Base-by-base conservation (phyloP, 495 filamentous ascomycete genomes). In the Cercophora newfieldiana region DNA sequence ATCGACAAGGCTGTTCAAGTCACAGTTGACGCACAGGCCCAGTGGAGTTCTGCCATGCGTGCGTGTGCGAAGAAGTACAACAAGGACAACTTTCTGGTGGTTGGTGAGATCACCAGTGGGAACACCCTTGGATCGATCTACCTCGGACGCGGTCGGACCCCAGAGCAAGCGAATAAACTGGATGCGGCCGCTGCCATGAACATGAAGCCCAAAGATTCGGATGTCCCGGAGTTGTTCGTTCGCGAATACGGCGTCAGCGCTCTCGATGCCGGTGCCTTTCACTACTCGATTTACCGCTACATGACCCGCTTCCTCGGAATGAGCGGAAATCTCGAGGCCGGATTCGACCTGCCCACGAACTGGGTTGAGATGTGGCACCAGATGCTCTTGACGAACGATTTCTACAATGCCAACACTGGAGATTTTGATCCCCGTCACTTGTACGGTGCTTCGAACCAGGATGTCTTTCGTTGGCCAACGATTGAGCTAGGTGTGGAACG, bases 381-480 rank as follows among this genome's bases (percentile, higher is more conserved):
- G 25, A 86, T 90, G 73, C 65, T 90, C 4, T 72, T 82, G 55
- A 87, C 85, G 12, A 90, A 90, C 62, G 89, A 91, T 66, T 68
- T 90, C 64, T 71, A 85, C 61, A 91, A 90, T 67, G 80, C 86
- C n/a, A 89, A 89, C 69, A 90, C 87, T 1, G 89, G 88, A 47
- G 77, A 83, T 66, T 90, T 90, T 64, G 89, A 91, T 66, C 89
- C 89, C 4, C 80, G 89, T 10, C 89, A 91, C 70, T 86, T 91
- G 83, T 90, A 85, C 63, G 89, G 89, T 19, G 82, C 81, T 2
- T 87, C 87, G 7, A 91, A 91, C 66, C 89, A 91, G 73, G 89
- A 91, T 70, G 87, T 91, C 3, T 89, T 91, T 69, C 59, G 89
- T 3, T 91, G 89, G 89, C 89, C 89, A n/a, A 79, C 85, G 1